Base-by-base conservation (phyloP, 129 eudicot genomes). In the Centaurea solstitialis region DNA sequence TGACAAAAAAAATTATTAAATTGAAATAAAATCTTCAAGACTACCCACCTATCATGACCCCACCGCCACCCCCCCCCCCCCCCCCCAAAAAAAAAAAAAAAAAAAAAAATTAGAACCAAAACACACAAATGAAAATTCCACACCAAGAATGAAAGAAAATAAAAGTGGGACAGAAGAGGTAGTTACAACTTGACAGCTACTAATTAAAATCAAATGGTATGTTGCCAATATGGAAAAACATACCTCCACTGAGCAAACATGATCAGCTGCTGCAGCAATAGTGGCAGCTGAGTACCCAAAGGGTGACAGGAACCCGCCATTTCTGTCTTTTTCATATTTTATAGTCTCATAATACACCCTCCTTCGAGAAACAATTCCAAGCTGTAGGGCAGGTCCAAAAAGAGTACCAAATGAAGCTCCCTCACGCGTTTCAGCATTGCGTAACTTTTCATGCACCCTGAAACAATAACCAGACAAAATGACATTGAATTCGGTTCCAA, bases 241-340 rank as follows among this genome's bases (percentile, higher is more conserved):
- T 86, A 94, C 98, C 97, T 94, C 98, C 84, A 81, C 85, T 64
- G 97, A 92, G 81, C 89, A 87, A 81, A 92, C 94, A 81, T 90
- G 76, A 82, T 87, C 83, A 62, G 86, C 86, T 68, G 88, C 91
- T 26, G 98, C 89, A 76, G 96, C 87, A 82, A 89, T 86, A 37
- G 94, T 89, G 30, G 86, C 87, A 28, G 94, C 83, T 6, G 98
- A 94, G 85, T 92, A 90, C 33, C 98, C 97, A 86, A 94, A 92
- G 79, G 98, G 97, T 37, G 97, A 92, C 23, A 94, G 77, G 69
- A 92, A 92, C 67, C 98, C 98, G 83, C 90, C 96, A 87, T 92
- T 92, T 79, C 94, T 82, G 65, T 94, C 97, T 85, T 90, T 90
- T 85, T 94, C 97, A 84, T 92, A 94, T 75, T 94, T 90, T 45